A percentile compares a stretch with the other conserved stretches of the same genome.
These are phyloP conservation scores for Trichosporon sp. DNA, from an alignment of 1,284 basidiomycete genomes.

Conservation along the genomic window DNA sequence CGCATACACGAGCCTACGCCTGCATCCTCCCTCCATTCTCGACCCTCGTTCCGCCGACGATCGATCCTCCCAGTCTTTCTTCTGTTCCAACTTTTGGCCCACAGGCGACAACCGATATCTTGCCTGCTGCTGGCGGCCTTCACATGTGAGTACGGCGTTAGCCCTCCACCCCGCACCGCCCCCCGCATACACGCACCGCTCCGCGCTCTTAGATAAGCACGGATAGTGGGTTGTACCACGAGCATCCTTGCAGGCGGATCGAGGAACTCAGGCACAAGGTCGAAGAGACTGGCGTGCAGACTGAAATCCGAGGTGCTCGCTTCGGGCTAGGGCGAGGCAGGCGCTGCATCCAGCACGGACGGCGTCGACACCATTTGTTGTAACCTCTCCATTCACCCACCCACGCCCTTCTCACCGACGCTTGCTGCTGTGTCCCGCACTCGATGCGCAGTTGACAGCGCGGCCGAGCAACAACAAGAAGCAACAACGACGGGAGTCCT, in stretches of 20 bases:
- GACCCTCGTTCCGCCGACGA: background rate
- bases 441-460: background rate
- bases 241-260: background rate
- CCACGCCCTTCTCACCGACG: background rate
- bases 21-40: background rate
- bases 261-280: background rate
- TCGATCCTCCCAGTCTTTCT: background rate
- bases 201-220: background rate
- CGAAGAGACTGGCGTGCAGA: background rate
- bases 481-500: background rate
- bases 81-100: background rate
- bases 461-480: background rate
- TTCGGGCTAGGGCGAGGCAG: background rate
- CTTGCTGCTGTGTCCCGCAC: background rate
- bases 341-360: background rate
- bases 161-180: background rate
- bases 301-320: background rate
- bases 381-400: background rate
- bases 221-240: background rate
- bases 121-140: background rate
- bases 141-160: background rate
- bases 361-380: background rate
- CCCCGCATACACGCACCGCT: background rate
- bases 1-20: background rate
- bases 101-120: background rate